phyloP scores from a whole-genome alignment of 1,284 basidiomycete species.

The Psilocybe mexicana region DNA sequence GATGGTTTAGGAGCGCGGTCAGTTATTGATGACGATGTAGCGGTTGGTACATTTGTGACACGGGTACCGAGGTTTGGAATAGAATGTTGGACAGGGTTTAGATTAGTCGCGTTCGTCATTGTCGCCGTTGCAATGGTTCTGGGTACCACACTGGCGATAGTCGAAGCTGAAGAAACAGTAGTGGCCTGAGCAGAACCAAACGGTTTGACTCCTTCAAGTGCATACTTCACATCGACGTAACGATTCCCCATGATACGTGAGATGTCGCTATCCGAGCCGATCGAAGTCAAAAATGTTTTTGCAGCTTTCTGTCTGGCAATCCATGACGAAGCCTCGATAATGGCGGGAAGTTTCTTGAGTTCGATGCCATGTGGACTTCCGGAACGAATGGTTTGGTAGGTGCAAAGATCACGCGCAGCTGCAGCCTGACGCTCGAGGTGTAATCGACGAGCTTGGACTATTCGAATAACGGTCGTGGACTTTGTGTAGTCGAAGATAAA shows the following conservation, averaged over 20 bases:
- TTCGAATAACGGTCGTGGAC: constrained; percentile 15
- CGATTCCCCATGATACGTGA: constrained; percentile 27
- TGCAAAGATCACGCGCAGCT: constrained; percentile 24
- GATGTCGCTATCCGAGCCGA: constrained; percentile 27
- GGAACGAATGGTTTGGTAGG: constrained; percentile 20
- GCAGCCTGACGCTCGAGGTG: constrained; percentile 24
- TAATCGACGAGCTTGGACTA: constrained; percentile 20
- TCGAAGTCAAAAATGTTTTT: constrained; percentile 23
- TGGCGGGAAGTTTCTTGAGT: constrained; percentile 24
- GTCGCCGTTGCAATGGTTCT: not conserved
- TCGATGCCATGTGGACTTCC: constrained; percentile 27
- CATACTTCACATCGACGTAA: constrained; percentile 27
- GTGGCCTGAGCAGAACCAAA: not conserved
- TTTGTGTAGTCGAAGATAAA: constrained; percentile 22
- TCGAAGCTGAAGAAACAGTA: not conserved
- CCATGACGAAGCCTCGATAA: constrained; percentile 23
- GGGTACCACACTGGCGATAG: not conserved
- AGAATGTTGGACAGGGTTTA: not conserved
- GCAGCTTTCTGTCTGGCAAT: constrained; percentile 20
- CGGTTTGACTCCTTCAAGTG: constrained; percentile 23
- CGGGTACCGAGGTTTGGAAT: not conserved
- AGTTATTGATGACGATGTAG: not conserved
- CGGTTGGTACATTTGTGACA: not conserved
- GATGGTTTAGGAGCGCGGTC: not conserved
- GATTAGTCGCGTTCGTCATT: not conserved